Evolutionary conservation across 148 eudicot genomes (phyloP).

Genomic region (Tetragonia tetragonoides): DNA sequence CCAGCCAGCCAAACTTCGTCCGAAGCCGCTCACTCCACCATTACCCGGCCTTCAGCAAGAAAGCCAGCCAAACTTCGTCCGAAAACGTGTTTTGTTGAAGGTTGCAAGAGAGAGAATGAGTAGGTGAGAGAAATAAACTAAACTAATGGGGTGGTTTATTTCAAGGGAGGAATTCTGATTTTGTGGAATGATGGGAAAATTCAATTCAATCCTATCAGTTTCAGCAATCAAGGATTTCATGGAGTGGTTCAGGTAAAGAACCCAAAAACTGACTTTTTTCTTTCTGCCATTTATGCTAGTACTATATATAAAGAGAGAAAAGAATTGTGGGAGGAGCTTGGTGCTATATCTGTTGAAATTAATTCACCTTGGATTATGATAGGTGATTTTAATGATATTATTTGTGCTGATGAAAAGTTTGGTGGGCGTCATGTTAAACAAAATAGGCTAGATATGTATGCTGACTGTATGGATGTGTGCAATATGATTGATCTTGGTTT

Average conservation of each 20-base stretch:
- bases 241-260: neutral
- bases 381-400: neutral
- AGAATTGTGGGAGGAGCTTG: neutral
- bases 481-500: too few species aligned
- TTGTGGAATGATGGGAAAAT: neutral
- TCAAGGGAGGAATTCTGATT: neutral
- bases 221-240: neutral
- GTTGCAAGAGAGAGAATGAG: too few species aligned
- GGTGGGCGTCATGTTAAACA: neutral
- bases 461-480: too few species aligned
- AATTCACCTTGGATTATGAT: neutral
- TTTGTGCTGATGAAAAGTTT: neutral
- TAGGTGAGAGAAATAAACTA: too few species aligned
- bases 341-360: neutral
- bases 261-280: neutral
- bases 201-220: neutral
- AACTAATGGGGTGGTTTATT: too few species aligned
- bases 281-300: neutral
- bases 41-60: too few species aligned
- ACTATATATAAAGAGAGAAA: neutral
- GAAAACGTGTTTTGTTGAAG: too few species aligned
- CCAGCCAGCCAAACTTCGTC: too few species aligned
- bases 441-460: too few species aligned
- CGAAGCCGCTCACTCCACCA: too few species aligned
- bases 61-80: too few species aligned